These are phyloP conservation scores for Aspergillus eucalypticola DNA, from an alignment of 2,329 filamentous ascomycete genomes.

Conservation along the genomic window DNA sequence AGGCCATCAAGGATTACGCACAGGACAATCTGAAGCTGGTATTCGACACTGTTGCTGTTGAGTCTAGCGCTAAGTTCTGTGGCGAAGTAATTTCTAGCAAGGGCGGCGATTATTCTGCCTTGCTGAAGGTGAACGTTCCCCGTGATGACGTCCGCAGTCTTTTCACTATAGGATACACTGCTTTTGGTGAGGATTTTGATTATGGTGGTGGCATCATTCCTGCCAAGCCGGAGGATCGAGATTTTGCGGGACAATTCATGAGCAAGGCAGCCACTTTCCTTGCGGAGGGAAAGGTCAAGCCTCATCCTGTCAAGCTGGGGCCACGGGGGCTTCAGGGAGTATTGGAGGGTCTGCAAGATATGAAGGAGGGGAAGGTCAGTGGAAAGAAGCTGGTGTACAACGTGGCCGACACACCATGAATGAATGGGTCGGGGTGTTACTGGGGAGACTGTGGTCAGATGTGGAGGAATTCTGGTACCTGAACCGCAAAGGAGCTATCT, in stretches of 20 bases:
- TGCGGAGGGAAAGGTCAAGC: slow-evolving; percentile 44
- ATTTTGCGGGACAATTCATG: slow-evolving; percentile 46
- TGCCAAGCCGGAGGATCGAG: slow-evolving; percentile 42
- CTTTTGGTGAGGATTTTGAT: slow-evolving; percentile 32
- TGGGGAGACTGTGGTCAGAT: no score
- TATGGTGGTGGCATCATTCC: slow-evolving; percentile 27
- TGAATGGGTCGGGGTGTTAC: no score
- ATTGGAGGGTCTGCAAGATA: slow-evolving; percentile 45
- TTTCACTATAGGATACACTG: slow-evolving; percentile 34
- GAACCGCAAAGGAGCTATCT: no score
- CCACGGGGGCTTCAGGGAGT: slow-evolving; percentile 47
- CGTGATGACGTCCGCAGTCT: slow-evolving; percentile 33
- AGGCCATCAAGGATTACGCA: slow-evolving; percentile 31
- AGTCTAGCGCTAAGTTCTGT: slow-evolving; percentile 31
- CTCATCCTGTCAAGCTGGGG: slow-evolving; percentile 45
- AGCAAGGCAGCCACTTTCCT: slow-evolving; percentile 42
- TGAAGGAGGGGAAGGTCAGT: slow-evolving; percentile 49
- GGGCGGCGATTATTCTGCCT: slow-evolving; percentile 30
- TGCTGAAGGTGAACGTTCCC: slow-evolving; percentile 24
- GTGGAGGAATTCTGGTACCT: no score
- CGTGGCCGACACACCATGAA: slow-evolving; percentile 25
- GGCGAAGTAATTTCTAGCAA: slow-evolving; percentile 31
- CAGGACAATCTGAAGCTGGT: slow-evolving; percentile 34
- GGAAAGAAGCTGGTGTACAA: slow-evolving; percentile 52
- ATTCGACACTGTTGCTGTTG: slow-evolving; percentile 36